phyloP scores from a whole-genome alignment of 2,329 filamentous ascomycete species.

The Aspergillus brasiliensis region DNA sequence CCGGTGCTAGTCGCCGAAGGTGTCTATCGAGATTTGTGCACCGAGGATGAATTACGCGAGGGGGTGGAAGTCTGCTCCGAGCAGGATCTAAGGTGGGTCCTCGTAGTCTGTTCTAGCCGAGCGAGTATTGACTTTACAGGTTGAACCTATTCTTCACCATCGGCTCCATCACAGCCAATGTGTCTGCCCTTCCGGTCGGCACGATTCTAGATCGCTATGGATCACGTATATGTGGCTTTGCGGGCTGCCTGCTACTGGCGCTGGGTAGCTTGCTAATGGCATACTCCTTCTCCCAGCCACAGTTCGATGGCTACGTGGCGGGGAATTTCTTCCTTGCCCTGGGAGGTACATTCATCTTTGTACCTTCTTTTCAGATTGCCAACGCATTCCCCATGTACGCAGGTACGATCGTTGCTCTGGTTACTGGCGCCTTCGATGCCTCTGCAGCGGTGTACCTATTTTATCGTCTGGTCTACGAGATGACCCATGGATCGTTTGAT shows the following conservation, averaged over 20 bases:
- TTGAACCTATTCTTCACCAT: slow-evolving; percentile 92
- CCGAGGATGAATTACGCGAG: slow-evolving; percentile 48
- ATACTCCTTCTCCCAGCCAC: slow-evolving; percentile 60
- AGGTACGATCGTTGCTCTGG: slow-evolving; percentile 72
- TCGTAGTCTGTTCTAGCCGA: background rate
- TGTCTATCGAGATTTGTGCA: slow-evolving; percentile 69
- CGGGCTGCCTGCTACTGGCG: slow-evolving; percentile 67
- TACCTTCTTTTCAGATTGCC: slow-evolving; percentile 78
- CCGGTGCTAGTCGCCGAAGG: slow-evolving; percentile 74
- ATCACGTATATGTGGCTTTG: slow-evolving; percentile 73
- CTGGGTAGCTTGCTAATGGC: slow-evolving; percentile 72
- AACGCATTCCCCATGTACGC: slow-evolving; percentile 77
- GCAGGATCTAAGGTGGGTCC: slow-evolving; percentile 55
- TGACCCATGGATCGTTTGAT: slow-evolving; percentile 40
- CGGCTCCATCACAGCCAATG: slow-evolving; percentile 83
- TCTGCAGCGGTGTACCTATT: slow-evolving; percentile 76
- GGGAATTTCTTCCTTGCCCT: slow-evolving; percentile 76
- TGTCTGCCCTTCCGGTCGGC: slow-evolving; percentile 80
- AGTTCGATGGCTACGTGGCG: slow-evolving; percentile 71
- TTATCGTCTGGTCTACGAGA: slow-evolving; percentile 72
- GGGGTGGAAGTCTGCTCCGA: slow-evolving; percentile 58
- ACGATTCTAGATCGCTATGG: slow-evolving; percentile 81
- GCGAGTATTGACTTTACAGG: slow-evolving; percentile 26
- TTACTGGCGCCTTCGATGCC: slow-evolving; percentile 81
- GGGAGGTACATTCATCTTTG: slow-evolving; percentile 78